A percentile compares a stretch with the other conserved stretches of the same genome.
Evolutionary conservation across 1,139 yeast species (phyloP).

Genomic region (Candida labiduridarum): DNA sequence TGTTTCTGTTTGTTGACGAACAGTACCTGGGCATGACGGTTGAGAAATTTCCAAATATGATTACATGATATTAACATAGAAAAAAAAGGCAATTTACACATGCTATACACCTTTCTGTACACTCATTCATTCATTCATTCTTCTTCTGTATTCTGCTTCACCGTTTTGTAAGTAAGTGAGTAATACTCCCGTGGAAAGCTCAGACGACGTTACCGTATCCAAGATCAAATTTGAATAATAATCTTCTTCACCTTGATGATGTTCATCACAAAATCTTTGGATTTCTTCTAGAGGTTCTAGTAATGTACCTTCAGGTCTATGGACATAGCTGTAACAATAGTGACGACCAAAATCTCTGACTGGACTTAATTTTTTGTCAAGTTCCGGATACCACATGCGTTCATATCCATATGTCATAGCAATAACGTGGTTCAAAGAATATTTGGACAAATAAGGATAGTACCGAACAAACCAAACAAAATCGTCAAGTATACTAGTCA

Average conservation of each 20-base stretch:
- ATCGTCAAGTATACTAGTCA: neutral
- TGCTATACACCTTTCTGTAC: neutral
- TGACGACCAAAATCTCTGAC: conserved; percentile 2
- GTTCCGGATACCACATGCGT: conserved; percentile 5
- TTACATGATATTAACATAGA: too few species aligned
- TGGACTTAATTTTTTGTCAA: neutral
- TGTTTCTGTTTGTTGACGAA: too few species aligned
- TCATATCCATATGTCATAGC: conserved; percentile 12
- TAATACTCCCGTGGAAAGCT: neutral
- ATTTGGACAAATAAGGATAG: neutral
- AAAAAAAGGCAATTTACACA: too few species aligned
- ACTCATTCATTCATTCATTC: neutral
- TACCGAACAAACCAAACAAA: neutral
- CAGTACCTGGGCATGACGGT: too few species aligned
- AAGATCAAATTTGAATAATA: neutral
- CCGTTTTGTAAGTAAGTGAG: neutral
- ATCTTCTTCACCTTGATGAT: conserved; percentile 1
- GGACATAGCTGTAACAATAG: neutral
- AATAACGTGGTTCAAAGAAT: conserved; percentile 3
- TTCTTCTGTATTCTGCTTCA: conserved; percentile 1
- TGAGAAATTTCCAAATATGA: too few species aligned
- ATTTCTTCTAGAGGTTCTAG: neutral
- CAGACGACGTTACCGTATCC: conserved; percentile 1
- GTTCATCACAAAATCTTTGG: neutral
- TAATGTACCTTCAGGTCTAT: neutral